Conservation (phyloP, 148 eudicot species). For the Vaccinium corymbosum region DNA sequence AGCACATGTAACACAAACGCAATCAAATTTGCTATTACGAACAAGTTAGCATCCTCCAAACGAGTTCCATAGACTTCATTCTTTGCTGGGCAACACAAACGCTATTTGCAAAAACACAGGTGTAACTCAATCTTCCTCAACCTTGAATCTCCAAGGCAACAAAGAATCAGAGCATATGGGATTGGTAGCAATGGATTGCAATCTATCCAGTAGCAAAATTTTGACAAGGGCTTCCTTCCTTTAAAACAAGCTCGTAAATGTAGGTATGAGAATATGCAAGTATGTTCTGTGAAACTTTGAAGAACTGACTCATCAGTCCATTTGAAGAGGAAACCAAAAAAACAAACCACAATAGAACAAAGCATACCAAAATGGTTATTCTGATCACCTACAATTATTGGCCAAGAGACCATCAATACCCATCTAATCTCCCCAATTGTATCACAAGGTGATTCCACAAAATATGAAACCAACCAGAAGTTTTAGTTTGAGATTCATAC, state of each 20-base stretch:
- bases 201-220: background rate
- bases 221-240: background rate
- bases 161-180: background rate
- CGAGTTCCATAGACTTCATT: background rate
- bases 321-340: background rate
- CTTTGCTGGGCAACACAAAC: background rate
- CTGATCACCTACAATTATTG: background rate
- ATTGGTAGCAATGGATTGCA: background rate
- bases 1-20: background rate
- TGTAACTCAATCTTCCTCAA: background rate
- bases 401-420: background rate
- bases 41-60: background rate
- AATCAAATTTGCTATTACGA: background rate
- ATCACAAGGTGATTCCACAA: background rate
- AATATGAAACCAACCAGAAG: background rate
- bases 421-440: background rate
- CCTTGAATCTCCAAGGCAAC: background rate
- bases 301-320: background rate
- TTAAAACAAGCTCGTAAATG: background rate
- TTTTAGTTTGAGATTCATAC: background rate
- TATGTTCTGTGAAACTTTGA: background rate
- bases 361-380: background rate
- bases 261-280: background rate
- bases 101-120: background rate
- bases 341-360: background rate